A percentile compares a stretch with the other conserved stretches of the same genome.
These are phyloP conservation scores for Aspergillus bertholletiae DNA, from an alignment of 495 filamentous ascomycete genomes.

Conservation along the genomic window DNA sequence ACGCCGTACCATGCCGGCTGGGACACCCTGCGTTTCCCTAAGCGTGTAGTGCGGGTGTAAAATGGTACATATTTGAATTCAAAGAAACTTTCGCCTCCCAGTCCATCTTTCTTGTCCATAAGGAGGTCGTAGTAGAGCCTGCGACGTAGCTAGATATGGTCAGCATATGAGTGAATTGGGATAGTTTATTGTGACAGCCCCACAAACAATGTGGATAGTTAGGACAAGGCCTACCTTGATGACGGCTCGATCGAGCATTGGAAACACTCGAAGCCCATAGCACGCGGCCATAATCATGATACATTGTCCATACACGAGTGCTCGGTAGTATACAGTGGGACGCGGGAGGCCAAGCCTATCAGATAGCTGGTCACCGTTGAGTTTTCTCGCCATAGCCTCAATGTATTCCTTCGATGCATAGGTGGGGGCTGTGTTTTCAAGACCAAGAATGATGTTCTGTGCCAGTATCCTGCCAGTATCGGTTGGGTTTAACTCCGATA, in stretches of 20 bases:
- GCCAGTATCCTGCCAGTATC: conserved; percentile 58
- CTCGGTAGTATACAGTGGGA: conserved; percentile 53
- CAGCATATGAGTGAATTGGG: not conserved
- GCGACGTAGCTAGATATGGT: conserved; percentile 36
- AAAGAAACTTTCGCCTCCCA: conserved; percentile 55
- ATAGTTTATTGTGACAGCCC: too few relatives aligned
- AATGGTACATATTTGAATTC: conserved; percentile 66
- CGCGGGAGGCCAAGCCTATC: conserved; percentile 57
- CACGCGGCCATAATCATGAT: conserved; percentile 55
- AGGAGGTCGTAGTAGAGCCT: conserved; percentile 51
- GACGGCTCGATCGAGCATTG: conserved; percentile 54
- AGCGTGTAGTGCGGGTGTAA: conserved; percentile 25
- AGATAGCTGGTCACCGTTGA: conserved; percentile 62
- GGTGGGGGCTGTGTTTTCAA: conserved; percentile 59
- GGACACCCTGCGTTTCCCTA: conserved; percentile 26
- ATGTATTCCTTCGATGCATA: conserved; percentile 62
- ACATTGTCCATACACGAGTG: conserved; percentile 65
- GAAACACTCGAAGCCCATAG: conserved; percentile 53
- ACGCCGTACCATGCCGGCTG: conserved; percentile 23
- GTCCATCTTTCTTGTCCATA: conserved; percentile 51
- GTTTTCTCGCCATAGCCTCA: conserved; percentile 61
- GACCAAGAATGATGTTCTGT: conserved; percentile 67
- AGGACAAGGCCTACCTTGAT: conserved; percentile 49
- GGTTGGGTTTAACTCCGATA: conserved; percentile 62
- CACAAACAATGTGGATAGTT: too few relatives aligned